Base-by-base conservation (phyloP, 192 early-diverging fungal genomes). In the Allomyces javanicus region DNA sequence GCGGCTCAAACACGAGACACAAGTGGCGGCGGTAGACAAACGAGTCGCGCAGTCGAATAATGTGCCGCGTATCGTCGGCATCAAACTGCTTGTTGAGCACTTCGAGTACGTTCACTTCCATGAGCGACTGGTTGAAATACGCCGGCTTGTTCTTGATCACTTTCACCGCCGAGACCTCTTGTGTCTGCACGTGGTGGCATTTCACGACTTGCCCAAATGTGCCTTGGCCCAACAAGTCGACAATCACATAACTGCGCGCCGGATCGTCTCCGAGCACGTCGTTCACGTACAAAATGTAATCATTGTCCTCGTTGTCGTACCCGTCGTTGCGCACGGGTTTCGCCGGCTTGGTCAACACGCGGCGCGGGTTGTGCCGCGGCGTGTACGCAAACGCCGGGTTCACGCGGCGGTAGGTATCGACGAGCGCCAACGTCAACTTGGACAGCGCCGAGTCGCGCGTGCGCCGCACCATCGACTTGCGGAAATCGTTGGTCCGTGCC, bases 181-280 rank as follows among this genome's bases (percentile, higher is more conserved):
- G 85, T 17, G 94, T 95, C 71, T 90, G 92, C 45, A 91, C 74
- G 67, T 99, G 93, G 55, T 86, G 82, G 72, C 94, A 97, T 73
- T 92, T 94, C 21, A 93, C 94, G 11, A 99, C 96, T 74, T 99
- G 96, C 6, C 96, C 96, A 84, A 99, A 99, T 1, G 96, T 97
- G 27, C 96, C 96, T 75, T 88, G 83, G 23, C 96, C 96, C 11
- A 99, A 77, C 55, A 92, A 83, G 73, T 96, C 94, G 67, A 93
- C 68, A 70, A 99, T 97, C 50, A 91, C 70, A 73, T 91, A 98
- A 9, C 33, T 40, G 65, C 89, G 87, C 5, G 89, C 88, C 44
- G 91, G 88, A 67, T 87, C 85, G 23, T 79, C 81, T 17, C 94
- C 94, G 22, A 99, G 75, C 17, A 96, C 85, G 70, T 99, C 96